Evolutionary conservation across 2,329 filamentous ascomycete species (phyloP), one percentile per base, ranked within the genome.

Genomic region (Colletotrichum tropicicola): DNA sequence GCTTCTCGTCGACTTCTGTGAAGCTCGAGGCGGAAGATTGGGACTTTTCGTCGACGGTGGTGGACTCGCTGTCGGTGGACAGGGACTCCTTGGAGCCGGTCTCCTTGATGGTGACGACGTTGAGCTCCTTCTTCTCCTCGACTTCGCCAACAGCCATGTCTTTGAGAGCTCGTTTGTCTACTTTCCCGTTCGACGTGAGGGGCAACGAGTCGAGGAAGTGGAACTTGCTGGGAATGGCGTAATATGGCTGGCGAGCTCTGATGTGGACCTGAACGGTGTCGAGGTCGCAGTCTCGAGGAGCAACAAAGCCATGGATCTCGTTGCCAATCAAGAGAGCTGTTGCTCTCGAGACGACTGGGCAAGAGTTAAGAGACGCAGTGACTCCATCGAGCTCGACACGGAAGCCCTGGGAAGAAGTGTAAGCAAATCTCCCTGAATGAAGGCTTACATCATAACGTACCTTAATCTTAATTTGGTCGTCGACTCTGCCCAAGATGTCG

Each of bases 331-430:
- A 70, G 35, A 87, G 71, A 5, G 80, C 80, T 19, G 80, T 80
- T 3, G 82, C 85, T 67, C 80, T 81, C 39, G 73, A 78, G 37
- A 88, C 79, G 1, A 77, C 78, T 0, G 81, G 76, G 17, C 79
- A 80, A 28, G 79, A 76, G 68, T 80, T 81, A 63, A 86, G 76
- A 3, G 82, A 81, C 15, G 80, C 74, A 5, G 85, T 79, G 27
- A 89, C 82, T 30, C 86, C 85, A 59, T 88, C 86, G 5, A 89
- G 81, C 72, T 89, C 86, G 39, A 89, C 84, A 23, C 87, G 83
- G 70, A 89, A 88, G 4, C 87, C 80, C 82, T 57, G 13, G 3
- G n/a, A 9, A 5, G 1, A 2, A 25, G 2, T 8, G 19, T 55
- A 9, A 39, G 35, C 7, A 21, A 37, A 44, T 3, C 3, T 21